A percentile compares a stretch with the other conserved stretches of the same genome.
Evolutionary conservation across 169 alveolate genomes (phyloP).

Genomic region (Sarcocystis neurona): DNA sequence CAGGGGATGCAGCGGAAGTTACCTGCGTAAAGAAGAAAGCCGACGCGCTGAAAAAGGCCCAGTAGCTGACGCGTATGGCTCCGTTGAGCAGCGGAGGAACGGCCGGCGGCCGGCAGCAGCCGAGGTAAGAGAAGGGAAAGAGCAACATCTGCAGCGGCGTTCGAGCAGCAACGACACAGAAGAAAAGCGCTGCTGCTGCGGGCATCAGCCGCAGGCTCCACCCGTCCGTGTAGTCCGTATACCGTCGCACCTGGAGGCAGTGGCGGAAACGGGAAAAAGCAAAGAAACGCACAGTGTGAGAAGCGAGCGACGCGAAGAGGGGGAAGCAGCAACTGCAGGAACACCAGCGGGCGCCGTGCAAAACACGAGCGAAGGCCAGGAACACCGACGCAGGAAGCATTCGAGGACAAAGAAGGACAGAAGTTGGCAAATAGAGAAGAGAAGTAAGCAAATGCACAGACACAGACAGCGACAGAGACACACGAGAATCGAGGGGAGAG

Average conservation of each 20-base stretch:
- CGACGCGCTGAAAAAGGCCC: background rate
- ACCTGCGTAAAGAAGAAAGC: no score
- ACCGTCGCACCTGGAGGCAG: background rate
- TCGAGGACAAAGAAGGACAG: no score
- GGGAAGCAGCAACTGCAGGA: no score
- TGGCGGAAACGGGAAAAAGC: no score
- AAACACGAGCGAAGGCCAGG: no score
- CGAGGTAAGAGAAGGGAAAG: conserved; percentile 17
- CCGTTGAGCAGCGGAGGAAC: background rate
- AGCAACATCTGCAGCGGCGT: background rate
- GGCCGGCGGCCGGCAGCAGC: conserved; percentile 4
- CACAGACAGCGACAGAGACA: background rate
- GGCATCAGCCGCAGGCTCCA: background rate
- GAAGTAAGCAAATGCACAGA: background rate
- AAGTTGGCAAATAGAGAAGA: no score
- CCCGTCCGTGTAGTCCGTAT: background rate
- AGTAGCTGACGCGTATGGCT: background rate
- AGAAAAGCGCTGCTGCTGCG: background rate
- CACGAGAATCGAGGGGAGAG: background rate
- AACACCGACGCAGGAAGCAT: no score
- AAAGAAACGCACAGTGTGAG: no score
- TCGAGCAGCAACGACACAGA: background rate
- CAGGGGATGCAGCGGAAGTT: no score
- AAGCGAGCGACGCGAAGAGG: no score
- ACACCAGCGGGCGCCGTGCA: no score